Evolutionary conservation across 2,329 filamentous ascomycete genomes (phyloP).

Genomic region (Arthrinium puccinioides): DNA sequence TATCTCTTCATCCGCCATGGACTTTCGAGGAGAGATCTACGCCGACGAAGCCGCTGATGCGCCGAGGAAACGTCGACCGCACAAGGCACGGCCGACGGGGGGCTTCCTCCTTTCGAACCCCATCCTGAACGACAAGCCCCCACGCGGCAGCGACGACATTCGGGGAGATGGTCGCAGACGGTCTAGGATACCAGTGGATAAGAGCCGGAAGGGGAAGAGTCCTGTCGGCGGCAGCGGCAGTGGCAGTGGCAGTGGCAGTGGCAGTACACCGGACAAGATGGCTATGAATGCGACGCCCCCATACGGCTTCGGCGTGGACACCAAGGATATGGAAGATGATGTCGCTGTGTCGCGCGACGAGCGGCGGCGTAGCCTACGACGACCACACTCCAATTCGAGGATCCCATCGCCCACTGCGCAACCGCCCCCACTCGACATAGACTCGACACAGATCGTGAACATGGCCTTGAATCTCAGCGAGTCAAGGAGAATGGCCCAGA

Average conservation of each 20-base stretch:
- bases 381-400: constrained; percentile 12
- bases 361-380: constrained; percentile 15
- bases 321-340: constrained; percentile 6
- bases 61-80: constrained; percentile 20
- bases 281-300: too few species aligned
- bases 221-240: constrained; percentile 10
- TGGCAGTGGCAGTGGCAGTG: too few species aligned
- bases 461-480: constrained; percentile 88
- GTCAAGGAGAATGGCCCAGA: constrained; percentile 59
- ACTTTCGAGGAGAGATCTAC: constrained; percentile 7
- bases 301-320: constrained; percentile 9
- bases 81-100: constrained; percentile 38
- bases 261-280: too few species aligned
- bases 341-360: constrained; percentile 11
- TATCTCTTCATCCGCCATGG: constrained; percentile 5
- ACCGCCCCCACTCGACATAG: constrained; percentile 49
- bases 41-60: constrained; percentile 12
- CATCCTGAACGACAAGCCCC: constrained; percentile 19
- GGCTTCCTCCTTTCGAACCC: constrained; percentile 44
- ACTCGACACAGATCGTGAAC: constrained; percentile 84
- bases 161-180: constrained; percentile 23
- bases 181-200: constrained; percentile 20
- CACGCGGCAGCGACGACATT: constrained; percentile 9
- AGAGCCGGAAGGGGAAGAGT: constrained; percentile 18
- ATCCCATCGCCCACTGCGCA: constrained; percentile 14